These are phyloP conservation scores for Tulasnella sp. DNA, from an alignment of 768 basidiomycete species.

Conservation along the genomic window DNA sequence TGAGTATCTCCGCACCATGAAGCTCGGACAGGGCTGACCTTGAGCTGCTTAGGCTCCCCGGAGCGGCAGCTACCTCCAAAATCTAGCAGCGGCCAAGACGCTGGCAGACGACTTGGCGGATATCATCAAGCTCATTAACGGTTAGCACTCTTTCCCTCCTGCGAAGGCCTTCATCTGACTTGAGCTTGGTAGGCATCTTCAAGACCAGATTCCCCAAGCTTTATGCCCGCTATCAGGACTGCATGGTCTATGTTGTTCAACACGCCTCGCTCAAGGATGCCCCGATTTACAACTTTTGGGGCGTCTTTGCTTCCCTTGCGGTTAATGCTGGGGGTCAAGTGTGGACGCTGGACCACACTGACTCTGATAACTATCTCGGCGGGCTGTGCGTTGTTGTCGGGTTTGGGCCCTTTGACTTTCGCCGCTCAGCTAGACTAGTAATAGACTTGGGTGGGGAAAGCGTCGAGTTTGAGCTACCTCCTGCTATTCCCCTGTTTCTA, in stretches of 20 bases:
- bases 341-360: background rate
- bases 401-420: background rate
- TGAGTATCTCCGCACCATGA: background rate
- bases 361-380: background rate
- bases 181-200: background rate
- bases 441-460: background rate
- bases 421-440: background rate
- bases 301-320: background rate
- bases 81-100: background rate
- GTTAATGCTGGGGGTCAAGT: background rate
- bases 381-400: slow-evolving; percentile 9
- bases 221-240: background rate
- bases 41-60: background rate
- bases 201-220: background rate
- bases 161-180: background rate
- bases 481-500: background rate
- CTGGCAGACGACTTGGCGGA: background rate
- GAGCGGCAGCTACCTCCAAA: background rate
- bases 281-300: background rate
- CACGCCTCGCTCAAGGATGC: background rate
- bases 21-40: background rate
- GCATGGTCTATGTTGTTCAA: background rate
- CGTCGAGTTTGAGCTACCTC: background rate
- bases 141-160: background rate
- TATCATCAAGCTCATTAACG: background rate